These are phyloP conservation scores for Onygenales sp. DNA, from an alignment of 2,329 filamentous ascomycete genomes.

Conservation along the genomic window DNA sequence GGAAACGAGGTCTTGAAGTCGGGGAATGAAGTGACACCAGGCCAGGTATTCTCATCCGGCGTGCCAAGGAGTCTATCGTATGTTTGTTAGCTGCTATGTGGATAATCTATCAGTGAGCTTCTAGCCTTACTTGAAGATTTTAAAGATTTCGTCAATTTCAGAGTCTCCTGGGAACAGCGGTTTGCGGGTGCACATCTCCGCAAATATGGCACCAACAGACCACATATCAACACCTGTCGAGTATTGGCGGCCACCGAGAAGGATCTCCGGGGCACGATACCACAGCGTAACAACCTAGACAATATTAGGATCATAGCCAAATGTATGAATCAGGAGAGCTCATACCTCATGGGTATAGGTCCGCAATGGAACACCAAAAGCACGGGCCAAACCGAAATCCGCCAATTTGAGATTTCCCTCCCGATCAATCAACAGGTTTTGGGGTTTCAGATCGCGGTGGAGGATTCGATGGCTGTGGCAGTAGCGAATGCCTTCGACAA, in stretches of 20 bases:
- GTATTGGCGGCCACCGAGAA: conserved; percentile 83
- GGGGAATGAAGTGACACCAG: conserved; percentile 86
- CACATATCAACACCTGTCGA: conserved; percentile 94
- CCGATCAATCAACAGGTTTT: conserved; percentile 91
- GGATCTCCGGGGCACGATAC: conserved; percentile 85
- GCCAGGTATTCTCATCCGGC: conserved; percentile 72
- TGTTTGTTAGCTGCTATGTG: background rate
- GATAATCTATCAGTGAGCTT: background rate
- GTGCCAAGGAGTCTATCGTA: conserved; percentile 62
- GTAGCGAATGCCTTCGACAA: conserved; percentile 75
- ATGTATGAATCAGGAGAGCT: conserved; percentile 3
- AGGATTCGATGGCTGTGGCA: conserved; percentile 83
- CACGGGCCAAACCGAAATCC: conserved; percentile 89
- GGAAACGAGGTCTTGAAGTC: conserved; percentile 90
- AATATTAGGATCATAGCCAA: conserved; percentile 1
- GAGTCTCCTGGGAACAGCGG: conserved; percentile 87
- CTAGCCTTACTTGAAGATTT: conserved; percentile 68
- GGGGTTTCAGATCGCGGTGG: conserved; percentile 96
- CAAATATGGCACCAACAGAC: conserved; percentile 90
- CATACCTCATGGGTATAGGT: conserved; percentile 81
- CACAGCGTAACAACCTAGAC: conserved; percentile 74
- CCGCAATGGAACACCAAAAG: conserved; percentile 80
- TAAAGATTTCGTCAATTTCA: conserved; percentile 91
- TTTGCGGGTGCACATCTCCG: conserved; percentile 92
- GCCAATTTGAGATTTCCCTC: conserved; percentile 96